Evolutionary conservation across 139 green algal genomes (phyloP), one percentile per base, ranked within the genome.

Genomic region (Microglena sp.): DNA sequence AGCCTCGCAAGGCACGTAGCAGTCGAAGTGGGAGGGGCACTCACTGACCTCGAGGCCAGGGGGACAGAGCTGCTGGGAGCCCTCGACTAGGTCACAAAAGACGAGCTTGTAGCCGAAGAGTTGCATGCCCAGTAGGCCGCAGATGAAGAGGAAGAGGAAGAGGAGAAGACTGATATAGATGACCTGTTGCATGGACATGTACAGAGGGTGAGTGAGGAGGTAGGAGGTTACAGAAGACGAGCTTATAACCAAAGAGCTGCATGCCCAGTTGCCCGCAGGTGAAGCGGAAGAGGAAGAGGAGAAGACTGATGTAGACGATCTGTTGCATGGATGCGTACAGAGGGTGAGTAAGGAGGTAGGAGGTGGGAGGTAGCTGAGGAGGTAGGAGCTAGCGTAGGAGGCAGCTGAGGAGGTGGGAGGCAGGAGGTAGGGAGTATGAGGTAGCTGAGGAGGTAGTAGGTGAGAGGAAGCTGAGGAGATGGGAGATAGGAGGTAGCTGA

Each of bases 211-310:
- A n/a, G n/a, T n/a, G n/a, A n/a, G n/a, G n/a, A n/a, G n/a, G n/a
- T n/a, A n/a, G n/a, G n/a, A 33, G 31, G 54, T 65, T 33, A 33
- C 69, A 75, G 18, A 64, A 61, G 21, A n/a, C 62, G 15, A 67
- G 34, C 53, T 60, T n/a, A 43, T 62, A 75, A 21, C 62, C 62
- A 30, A 75, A 70, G 26, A 75, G 35, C 69, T 75, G 55, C 62
- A 67, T 66, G 40, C 69, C 69, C 44, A 75, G 55, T 55, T 70
- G 62, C 7, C n/a, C 53, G 3, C 35, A 32, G 2, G 70, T 36
- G 43, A 75, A 70, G 33, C 70, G 45, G 62, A 70, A 75, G 2
- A 75, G 69, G 32, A 66, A n/a, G 32, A 75, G 55, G 2, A 75
- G 62, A 54, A 66, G 2, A 1, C 56, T 54, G 24, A 75, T 55